Evolutionary conservation across 352 stramenopile genomes (phyloP), one percentile per base, ranked within the genome.

Genomic region (Globisporangium carolinianum): DNA sequence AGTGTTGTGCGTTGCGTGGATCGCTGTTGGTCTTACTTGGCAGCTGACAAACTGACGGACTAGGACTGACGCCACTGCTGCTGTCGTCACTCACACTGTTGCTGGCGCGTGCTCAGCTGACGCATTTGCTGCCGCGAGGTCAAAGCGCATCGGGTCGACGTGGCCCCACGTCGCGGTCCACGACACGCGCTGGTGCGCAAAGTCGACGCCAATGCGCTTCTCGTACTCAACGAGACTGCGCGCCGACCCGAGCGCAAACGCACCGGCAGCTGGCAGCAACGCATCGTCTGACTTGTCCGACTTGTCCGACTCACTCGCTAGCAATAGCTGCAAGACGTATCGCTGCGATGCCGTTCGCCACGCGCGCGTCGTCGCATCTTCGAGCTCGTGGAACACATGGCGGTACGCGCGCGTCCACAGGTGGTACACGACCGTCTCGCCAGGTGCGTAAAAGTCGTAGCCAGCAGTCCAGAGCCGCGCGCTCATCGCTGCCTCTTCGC

Each of bases 401-500:
- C 87, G 79, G 56, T 94, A 76, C 17, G 60, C 68, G 38, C 92
- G 79, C 39, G 78, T 87, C 91, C 92, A 98, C 47, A 97, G 71
- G 55, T 98, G 94, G 61, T 97, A 98, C 12, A 88, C 71, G 3
- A 78, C 65, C 58, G 71, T 66, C 56, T 88, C 63, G 0, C 67
- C 66, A 15, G 92, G 94, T n/a, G 92, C 71, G 57, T 87, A 98
- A 45, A 97, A 96, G 58, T 97, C 78, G 75, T 83, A 97, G 0
- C 92, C 91, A 17, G 81, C 68, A 4, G 89, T 97, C 72, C 83
- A 98, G 6, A 98, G 72, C 37, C 92, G 73, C 12, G 85, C 83
- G 48, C 91, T 92, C 89, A 98, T 97, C 15, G 68, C 80, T 4
- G 86, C 64, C 71, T 98, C 94, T 76, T 98, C 94, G 32, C 94